Evolutionary conservation across 768 basidiomycete species (phyloP), one percentile per base, ranked within the genome.

Genomic region (Tulasnella sp.): DNA sequence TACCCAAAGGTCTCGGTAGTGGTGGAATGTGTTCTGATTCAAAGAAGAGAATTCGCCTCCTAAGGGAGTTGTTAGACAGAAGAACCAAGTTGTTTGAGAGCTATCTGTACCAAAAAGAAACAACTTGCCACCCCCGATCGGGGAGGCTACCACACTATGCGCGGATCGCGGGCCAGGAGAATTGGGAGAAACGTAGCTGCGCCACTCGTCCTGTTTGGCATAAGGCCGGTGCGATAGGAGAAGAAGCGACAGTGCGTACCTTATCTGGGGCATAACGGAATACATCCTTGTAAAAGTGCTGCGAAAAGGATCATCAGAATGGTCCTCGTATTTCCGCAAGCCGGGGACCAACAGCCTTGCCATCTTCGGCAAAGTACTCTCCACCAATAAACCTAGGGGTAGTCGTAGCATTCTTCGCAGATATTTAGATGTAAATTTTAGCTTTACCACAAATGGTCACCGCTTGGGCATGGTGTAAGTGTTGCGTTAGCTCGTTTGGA

Each of bases 241-340:
- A 52, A 48, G 32, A 45, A 42, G 36, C 41, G n/a, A 19, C 31
- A 37, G 34, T 15, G 59, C 68, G 14, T 32, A 78, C 81, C 73
- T 89, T 89, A 35, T 88, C 86, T 0, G 89, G 86, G 0, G 82
- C 76, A 68, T 93, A 93, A 19, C 91, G 75, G 67, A 83, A 92
- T 0, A 89, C 81, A 63, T 92, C 90, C 62, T 83, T 86, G 69
- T 90, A 91, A 68, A 90, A 88, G 66, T 88, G 79, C 84, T 87
- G 15, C 23, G 23, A 29, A 12, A 6, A 3, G 41, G 43, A 21
- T 7, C 15, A 37, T n/a, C n/a, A n/a, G n/a, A n/a, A n/a, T n/a
- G n/a, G 39, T 35, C 50, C 4, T n/a, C 36, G 11, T 8, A 37
- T n/a, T n/a, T 9, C 6, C 23, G 21, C 19, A n/a, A 17, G 25